A percentile compares a stretch with the other conserved stretches of the same genome.
These are phyloP conservation scores for Mucor sp. DNA, from an alignment of 371 early-diverging fungal genomes.

Conservation along the genomic window DNA sequence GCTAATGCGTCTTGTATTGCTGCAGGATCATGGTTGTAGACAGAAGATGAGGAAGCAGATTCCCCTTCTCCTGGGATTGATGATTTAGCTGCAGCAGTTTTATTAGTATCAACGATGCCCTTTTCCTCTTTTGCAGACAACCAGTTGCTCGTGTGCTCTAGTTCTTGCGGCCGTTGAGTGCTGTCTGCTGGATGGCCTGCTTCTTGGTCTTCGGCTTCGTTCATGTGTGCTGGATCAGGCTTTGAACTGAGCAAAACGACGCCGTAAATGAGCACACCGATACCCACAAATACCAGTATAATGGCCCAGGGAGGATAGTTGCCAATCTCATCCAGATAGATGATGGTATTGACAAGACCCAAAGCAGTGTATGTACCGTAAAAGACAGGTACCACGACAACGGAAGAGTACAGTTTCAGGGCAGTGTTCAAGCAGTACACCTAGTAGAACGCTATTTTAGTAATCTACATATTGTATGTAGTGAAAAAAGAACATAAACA, in stretches of 20 bases:
- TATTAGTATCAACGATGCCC: neutral
- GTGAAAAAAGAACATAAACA: neutral
- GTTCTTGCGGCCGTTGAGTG: conserved; percentile 1
- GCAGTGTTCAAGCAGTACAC: conserved; percentile 73
- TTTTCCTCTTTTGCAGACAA: conserved; percentile 39
- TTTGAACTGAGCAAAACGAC: conserved; percentile 61
- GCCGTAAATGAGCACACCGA: conserved; percentile 58
- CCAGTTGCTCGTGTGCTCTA: conserved; percentile 19
- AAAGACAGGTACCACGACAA: conserved; percentile 73
- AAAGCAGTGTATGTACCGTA: conserved; percentile 70
- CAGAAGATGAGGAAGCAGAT: neutral
- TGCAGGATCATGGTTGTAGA: neutral
- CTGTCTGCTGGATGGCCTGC: neutral
- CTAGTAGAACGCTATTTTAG: conserved; percentile 23
- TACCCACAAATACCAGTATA: conserved; percentile 57
- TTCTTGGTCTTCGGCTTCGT: conserved; percentile 23
- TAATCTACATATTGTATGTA: neutral
- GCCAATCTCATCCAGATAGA: conserved; percentile 62
- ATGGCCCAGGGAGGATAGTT: conserved; percentile 66
- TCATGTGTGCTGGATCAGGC: conserved; percentile 44
- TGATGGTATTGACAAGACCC: conserved; percentile 66
- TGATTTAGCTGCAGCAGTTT: neutral
- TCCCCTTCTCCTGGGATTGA: conserved; percentile 7
- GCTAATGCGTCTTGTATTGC: neutral
- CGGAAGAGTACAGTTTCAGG: conserved; percentile 64